These are phyloP conservation scores for Metschnikowia matae DNA, from an alignment of 805 yeast genomes.

Conservation along the genomic window DNA sequence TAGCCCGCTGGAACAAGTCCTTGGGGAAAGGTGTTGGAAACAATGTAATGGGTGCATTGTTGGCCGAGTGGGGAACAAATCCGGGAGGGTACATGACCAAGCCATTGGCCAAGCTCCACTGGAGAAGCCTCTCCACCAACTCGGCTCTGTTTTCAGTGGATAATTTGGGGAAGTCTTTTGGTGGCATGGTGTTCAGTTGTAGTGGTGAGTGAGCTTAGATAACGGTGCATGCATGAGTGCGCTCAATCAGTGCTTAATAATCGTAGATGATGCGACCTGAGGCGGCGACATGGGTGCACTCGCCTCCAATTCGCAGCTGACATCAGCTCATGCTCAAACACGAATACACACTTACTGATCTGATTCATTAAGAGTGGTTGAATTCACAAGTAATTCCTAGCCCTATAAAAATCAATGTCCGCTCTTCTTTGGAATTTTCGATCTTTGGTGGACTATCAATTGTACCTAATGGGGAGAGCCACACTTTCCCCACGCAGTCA, in stretches of 20 bases:
- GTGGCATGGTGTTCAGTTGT: constrained; percentile 8
- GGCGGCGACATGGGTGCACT: too few relatives aligned
- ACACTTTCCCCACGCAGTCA: too few relatives aligned
- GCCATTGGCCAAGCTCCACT: constrained; percentile 80
- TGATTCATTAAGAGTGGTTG: too few relatives aligned
- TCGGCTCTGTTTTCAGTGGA: constrained; percentile 22
- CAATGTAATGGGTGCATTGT: constrained; percentile 81
- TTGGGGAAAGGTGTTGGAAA: constrained; percentile 88
- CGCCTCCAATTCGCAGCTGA: too few relatives aligned
- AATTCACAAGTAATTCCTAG: too few relatives aligned
- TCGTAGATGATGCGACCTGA: background rate
- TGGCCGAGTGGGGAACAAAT: constrained; percentile 41
- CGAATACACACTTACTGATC: too few relatives aligned
- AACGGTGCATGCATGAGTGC: background rate
- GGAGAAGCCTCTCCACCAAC: constrained; percentile 49
- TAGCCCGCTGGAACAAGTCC: constrained; percentile 60
- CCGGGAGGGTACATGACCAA: constrained; percentile 74
- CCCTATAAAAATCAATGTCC: too few relatives aligned
- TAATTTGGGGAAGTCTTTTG: constrained; percentile 34
- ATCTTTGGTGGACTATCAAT: too few relatives aligned
- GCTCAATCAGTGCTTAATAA: constrained; percentile 2
- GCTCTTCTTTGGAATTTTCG: too few relatives aligned
- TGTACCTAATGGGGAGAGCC: too few relatives aligned
- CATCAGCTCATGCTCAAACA: background rate
- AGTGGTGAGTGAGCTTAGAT: background rate